A percentile compares a stretch with the other conserved stretches of the same genome.
phyloP scores from a whole-genome alignment of 768 basidiomycete genomes.

The Hygrophorus pudorinus region DNA sequence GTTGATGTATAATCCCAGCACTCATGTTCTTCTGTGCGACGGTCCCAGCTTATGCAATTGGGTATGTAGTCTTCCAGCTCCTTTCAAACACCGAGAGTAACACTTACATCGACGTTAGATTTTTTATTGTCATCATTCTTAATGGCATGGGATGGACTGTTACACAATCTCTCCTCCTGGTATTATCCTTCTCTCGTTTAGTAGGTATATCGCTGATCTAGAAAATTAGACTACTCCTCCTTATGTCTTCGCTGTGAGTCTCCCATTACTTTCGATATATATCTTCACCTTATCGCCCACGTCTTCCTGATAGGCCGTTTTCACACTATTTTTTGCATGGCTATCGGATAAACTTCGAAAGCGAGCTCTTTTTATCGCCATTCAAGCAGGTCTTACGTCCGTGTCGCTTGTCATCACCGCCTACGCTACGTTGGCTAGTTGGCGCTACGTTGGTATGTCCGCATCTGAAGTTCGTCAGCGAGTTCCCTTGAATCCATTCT shows the following conservation, averaged over 20 bases:
- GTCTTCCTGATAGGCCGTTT: neutral
- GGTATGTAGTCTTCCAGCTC: conserved; percentile 21
- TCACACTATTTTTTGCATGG: conserved; percentile 31
- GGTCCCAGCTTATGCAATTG: conserved; percentile 39
- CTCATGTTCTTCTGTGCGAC: conserved; percentile 42
- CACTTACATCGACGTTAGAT: conserved; percentile 16
- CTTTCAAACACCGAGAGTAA: neutral
- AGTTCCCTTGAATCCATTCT: neutral
- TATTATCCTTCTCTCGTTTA: conserved; percentile 9
- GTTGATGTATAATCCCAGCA: conserved; percentile 15
- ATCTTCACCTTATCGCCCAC: conserved; percentile 3
- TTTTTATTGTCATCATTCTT: conserved; percentile 38
- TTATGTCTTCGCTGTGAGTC: conserved; percentile 36
- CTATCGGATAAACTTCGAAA: conserved; percentile 36
- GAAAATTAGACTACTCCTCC: conserved; percentile 37
- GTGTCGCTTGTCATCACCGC: conserved; percentile 33
- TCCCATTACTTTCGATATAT: neutral
- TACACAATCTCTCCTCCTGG: conserved; percentile 31
- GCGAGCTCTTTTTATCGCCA: conserved; percentile 32
- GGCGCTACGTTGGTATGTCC: conserved; percentile 32
- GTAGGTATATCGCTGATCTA: conserved; percentile 4
- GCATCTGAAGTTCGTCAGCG: neutral
- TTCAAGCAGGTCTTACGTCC: conserved; percentile 32
- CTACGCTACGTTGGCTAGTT: conserved; percentile 23
- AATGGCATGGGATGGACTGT: conserved; percentile 40